Evolutionary conservation across 2,329 filamentous ascomycete species (phyloP).

Genomic region (Apiospora aurea): DNA sequence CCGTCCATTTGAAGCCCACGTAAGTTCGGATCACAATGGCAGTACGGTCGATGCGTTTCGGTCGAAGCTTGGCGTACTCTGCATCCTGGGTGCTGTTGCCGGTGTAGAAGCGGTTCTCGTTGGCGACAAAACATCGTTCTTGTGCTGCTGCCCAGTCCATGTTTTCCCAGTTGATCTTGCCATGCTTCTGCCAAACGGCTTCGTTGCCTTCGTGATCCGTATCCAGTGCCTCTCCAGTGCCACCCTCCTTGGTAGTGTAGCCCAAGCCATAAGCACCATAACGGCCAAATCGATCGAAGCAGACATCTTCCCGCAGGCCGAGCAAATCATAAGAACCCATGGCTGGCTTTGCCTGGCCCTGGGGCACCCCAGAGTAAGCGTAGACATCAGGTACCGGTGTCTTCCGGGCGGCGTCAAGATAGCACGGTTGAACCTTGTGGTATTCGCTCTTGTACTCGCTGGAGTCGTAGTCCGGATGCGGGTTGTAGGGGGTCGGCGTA

Average conservation of each 20-base stretch:
- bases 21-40: conserved; percentile 84
- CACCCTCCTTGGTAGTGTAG: conserved; percentile 77
- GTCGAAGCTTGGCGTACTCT: conserved; percentile 36
- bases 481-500: conserved; percentile 64
- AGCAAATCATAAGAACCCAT: conserved; percentile 80
- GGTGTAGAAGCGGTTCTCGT: conserved; percentile 67
- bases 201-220: conserved; percentile 74
- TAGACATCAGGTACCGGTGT: conserved; percentile 68
- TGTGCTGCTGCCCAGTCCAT: conserved; percentile 65
- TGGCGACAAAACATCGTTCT: conserved; percentile 61
- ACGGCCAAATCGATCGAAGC: conserved; percentile 86
- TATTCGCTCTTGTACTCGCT: conserved; percentile 61
- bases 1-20: conserved; percentile 79
- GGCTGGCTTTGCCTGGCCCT: conserved; percentile 78
- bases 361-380: conserved; percentile 73
- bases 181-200: conserved; percentile 60
- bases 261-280: conserved; percentile 86
- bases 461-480: conserved; percentile 71
- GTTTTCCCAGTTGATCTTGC: conserved; percentile 62
- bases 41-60: conserved; percentile 63
- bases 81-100: conserved; percentile 45
- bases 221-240: conserved; percentile 74
- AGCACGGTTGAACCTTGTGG: conserved; percentile 65
- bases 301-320: conserved; percentile 78
- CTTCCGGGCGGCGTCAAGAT: conserved; percentile 65